Evolutionary conservation across 2,329 filamentous ascomycete genomes (phyloP).

Genomic region (Diaporthe velutina): DNA sequence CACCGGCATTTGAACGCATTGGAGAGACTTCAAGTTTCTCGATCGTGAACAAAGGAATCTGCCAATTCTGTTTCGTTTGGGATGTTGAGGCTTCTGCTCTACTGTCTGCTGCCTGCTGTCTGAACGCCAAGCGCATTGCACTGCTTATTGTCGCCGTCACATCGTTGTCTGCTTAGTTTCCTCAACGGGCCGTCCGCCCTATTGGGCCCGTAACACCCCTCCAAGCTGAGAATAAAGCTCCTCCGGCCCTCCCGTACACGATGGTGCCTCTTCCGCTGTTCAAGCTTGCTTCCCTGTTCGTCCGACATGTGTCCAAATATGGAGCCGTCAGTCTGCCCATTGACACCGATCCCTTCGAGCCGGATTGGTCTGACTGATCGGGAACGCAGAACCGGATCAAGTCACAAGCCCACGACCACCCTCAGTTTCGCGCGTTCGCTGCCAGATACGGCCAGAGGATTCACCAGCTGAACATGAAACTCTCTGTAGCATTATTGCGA

Average conservation of each 20-base stretch:
- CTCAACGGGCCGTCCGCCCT: slow-evolving; percentile 14
- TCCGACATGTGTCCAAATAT: slow-evolving; percentile 77
- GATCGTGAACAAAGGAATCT: not conserved
- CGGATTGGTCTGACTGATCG: slow-evolving; percentile 20
- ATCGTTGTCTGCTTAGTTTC: not conserved
- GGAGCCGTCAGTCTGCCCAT: slow-evolving; percentile 69
- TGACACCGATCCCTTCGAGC: not conserved
- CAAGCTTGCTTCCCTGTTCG: slow-evolving; percentile 74
- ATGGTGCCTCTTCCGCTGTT: slow-evolving; percentile 78
- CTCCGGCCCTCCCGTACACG: slow-evolving; percentile 32
- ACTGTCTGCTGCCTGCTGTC: not conserved
- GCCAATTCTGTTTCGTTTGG: not conserved
- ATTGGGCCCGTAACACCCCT: not conserved
- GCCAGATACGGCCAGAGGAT: slow-evolving; percentile 73
- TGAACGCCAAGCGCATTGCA: not conserved
- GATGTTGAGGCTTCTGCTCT: not conserved
- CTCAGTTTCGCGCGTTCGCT: slow-evolving; percentile 70
- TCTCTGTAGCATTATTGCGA: slow-evolving; percentile 70
- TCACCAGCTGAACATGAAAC: slow-evolving; percentile 76
- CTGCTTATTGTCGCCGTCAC: not conserved
- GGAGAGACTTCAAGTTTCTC: not conserved
- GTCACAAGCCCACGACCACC: slow-evolving; percentile 74
- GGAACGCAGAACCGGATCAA: slow-evolving; percentile 73
- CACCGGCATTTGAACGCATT: not conserved
- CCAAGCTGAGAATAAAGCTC: slow-evolving; percentile 2